Evolutionary conservation across 2,329 filamentous ascomycete species (phyloP), one percentile per base, ranked within the genome.

Genomic region (Claviceps sp.): DNA sequence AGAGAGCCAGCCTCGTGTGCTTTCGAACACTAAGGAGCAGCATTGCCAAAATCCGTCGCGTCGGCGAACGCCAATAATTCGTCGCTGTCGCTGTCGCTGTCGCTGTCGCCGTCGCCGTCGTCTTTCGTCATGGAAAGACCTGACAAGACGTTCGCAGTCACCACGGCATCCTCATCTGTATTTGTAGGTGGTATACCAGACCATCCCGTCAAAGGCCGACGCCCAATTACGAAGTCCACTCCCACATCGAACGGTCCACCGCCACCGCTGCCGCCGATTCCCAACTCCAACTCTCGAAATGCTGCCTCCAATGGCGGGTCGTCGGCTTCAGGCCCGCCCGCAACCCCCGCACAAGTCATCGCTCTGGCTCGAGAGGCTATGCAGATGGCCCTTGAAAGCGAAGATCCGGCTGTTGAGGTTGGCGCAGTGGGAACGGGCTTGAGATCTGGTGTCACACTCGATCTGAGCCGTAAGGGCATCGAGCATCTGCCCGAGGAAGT

Each of bases 381-480:
- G 76, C 76, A 77, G 56, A 75, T 74, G 59, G 84, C 84, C 51
- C 70, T 84, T 53, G 75, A 82, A 58, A 83, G 83, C 63, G 82
- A 84, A 59, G 78, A 72, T 48, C 81, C 85, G 63, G 77, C 75
- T 6, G 77, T 78, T 50, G 79, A 82, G 57, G 77, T 75, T 44
- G 77, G 74, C 55, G 73, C 76, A 55, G 73, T 79, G 57, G 80
- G 75, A 62, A 80, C 65, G 18, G 79, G 78, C 45, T 69, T 84
- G 47, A 81, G 82, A 62, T 80, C 82, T 1, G 86, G 87, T 54
- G 79, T 89, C 54, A 90, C 87, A 36, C 84, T 91, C 59, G 85
- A 90, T 66, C 68, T 90, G 56, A 87, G 85, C 65, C 81, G 85
- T 60, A 85, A 84, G 67, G 81, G 81, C 61, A 89, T 90, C 45